Percentiles rank a stretch among this genome's conserved stretches.
Evolutionary conservation across 768 basidiomycete genomes (phyloP).

Genomic region (Punctularia strigosozonata): DNA sequence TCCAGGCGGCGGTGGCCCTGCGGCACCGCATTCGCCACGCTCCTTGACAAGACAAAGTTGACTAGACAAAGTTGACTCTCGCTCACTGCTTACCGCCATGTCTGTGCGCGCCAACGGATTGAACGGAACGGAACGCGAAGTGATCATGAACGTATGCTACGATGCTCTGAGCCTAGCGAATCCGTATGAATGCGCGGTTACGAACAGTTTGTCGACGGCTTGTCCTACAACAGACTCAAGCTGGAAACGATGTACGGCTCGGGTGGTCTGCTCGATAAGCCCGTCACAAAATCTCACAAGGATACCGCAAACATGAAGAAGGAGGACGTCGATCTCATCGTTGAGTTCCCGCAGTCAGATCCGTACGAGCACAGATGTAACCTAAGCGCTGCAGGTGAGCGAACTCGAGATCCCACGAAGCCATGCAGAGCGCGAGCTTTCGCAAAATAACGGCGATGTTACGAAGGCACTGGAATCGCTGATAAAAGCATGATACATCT

Average conservation of each 20-base stretch:
- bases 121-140: conserved; percentile 52
- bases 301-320: conserved; percentile 32
- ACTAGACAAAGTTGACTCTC: no score
- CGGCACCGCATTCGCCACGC: no score
- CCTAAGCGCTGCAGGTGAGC: conserved; percentile 28
- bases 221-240: conserved; percentile 53
- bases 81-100: no score
- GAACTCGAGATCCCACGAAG: conserved; percentile 52
- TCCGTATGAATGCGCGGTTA: background rate
- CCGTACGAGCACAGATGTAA: background rate
- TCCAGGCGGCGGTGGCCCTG: no score
- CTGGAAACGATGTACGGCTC: conserved; percentile 51
- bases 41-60: no score
- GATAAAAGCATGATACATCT: conserved; percentile 7
- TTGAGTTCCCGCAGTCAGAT: conserved; percentile 20
- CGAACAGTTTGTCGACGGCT: conserved; percentile 49
- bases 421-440: conserved; percentile 47
- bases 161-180: background rate
- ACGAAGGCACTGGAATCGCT: conserved; percentile 30
- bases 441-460: conserved; percentile 41
- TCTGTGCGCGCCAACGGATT: no score
- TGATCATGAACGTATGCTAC: conserved; percentile 50
- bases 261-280: conserved; percentile 48
- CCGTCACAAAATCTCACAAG: conserved; percentile 34
- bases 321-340: conserved; percentile 57